Percentiles rank a stretch among this genome's conserved stretches.
phyloP scores from a whole-genome alignment of 192 early-diverging fungal genomes.

The Coemansia sp. region DNA sequence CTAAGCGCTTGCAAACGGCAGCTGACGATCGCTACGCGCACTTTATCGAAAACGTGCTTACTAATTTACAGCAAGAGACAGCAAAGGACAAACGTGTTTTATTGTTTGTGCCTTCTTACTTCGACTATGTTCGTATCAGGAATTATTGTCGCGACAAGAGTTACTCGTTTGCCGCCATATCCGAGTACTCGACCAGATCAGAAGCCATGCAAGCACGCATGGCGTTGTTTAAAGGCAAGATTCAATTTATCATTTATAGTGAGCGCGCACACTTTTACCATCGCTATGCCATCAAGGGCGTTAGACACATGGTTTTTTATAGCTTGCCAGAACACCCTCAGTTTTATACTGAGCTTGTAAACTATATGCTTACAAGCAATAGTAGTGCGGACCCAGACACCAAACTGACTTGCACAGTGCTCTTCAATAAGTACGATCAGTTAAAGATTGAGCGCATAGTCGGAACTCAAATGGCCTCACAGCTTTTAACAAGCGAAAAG shows the following conservation, averaged over 20 bases:
- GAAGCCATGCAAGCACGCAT: constrained; percentile 76
- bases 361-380: constrained; percentile 55
- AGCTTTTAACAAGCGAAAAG: constrained; percentile 66
- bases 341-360: constrained; percentile 89
- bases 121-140: constrained; percentile 92
- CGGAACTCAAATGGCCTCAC: constrained; percentile 66
- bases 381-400: constrained; percentile 46
- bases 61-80: constrained; percentile 52
- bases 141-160: constrained; percentile 79
- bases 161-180: constrained; percentile 73
- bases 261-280: constrained; percentile 98
- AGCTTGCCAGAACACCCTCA: constrained; percentile 77
- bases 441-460: constrained; percentile 87
- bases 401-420: constrained; percentile 56
- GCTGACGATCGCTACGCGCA: constrained; percentile 82
- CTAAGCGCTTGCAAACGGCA: constrained; percentile 53
- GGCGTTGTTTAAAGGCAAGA: constrained; percentile 76
- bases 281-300: constrained; percentile 78
- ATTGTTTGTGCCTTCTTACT: constrained; percentile 90
- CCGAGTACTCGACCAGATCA: constrained; percentile 81
- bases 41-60: constrained; percentile 68
- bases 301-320: constrained; percentile 86
- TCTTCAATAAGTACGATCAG: constrained; percentile 81
- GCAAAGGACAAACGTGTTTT: constrained; percentile 57
- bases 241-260: constrained; percentile 76